Conservation (phyloP, 164 flowering plant genomes). For the Annona squamosa region DNA sequence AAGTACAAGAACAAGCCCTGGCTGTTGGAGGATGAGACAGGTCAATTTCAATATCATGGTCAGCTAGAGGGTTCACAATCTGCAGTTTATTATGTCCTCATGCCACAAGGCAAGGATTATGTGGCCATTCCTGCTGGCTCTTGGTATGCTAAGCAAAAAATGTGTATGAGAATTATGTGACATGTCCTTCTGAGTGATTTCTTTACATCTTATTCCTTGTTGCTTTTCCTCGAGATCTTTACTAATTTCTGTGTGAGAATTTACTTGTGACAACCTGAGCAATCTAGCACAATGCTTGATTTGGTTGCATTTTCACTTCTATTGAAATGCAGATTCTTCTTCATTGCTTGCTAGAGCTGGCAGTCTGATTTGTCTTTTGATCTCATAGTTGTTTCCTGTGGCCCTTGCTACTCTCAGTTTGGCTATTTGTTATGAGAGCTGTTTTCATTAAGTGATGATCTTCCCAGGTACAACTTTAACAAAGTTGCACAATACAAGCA, state of each 20-base stretch:
- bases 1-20: slow-evolving; percentile 93
- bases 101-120: slow-evolving; percentile 87
- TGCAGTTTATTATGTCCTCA: slow-evolving; percentile 76
- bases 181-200: not conserved
- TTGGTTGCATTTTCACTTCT: not conserved
- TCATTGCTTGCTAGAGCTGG: not conserved
- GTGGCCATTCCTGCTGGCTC: slow-evolving; percentile 96
- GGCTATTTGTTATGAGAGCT: not conserved
- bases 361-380: not conserved
- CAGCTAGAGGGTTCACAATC: slow-evolving; percentile 89
- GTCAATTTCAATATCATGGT: slow-evolving; percentile 84
- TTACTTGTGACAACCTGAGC: not conserved
- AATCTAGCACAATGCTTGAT: not conserved
- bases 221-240: not conserved
- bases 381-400: not conserved
- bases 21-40: slow-evolving; percentile 94
- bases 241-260: not conserved
- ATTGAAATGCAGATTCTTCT: not conserved
- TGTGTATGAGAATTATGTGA: not conserved
- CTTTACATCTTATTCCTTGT: not conserved
- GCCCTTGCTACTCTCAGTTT: too few species aligned
- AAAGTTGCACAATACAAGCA: slow-evolving; percentile 98
- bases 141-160: slow-evolving; percentile 43
- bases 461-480: slow-evolving; percentile 78
- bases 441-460: not conserved